Percentiles rank a stretch among this genome's conserved stretches.
Evolutionary conservation across 129 eudicot genomes (phyloP).

Genomic region (Tanacetum coccineum): DNA sequence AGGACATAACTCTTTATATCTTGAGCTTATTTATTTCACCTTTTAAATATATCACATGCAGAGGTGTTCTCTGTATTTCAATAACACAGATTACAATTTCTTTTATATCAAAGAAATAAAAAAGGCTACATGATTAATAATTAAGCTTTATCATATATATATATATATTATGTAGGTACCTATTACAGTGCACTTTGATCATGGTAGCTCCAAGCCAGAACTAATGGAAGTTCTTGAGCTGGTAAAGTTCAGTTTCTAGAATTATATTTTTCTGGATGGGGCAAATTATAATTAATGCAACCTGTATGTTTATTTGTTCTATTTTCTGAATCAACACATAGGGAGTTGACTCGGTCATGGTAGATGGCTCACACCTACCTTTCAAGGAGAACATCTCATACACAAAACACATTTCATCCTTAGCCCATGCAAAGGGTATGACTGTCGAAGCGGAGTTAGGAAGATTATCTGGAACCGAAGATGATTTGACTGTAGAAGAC

Average conservation of each 20-base stretch:
- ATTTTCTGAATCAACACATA: conserved; percentile 29
- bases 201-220: conserved; percentile 85
- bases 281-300: neutral
- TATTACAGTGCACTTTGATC: conserved; percentile 93
- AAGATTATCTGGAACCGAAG: conserved; percentile 96
- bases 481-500: conserved; percentile 88
- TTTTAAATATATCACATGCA: too few species aligned
- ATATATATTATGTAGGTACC: conserved; percentile 71
- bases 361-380: conserved; percentile 89
- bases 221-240: conserved; percentile 76
- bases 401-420: conserved; percentile 61
- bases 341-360: conserved; percentile 97
- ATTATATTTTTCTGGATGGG: neutral
- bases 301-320: neutral
- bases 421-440: conserved; percentile 72
- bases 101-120: neutral
- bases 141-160: neutral
- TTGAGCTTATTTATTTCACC: too few species aligned
- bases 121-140: neutral
- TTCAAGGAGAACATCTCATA: conserved; percentile 69
- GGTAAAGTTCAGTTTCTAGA: conserved; percentile 35
- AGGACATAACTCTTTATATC: too few species aligned
- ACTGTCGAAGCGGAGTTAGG: conserved; percentile 96
- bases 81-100: too few species aligned
- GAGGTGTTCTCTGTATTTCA: too few species aligned